Conservation (phyloP, 2,329 filamentous ascomycete species). For the Penicillium italicum region DNA sequence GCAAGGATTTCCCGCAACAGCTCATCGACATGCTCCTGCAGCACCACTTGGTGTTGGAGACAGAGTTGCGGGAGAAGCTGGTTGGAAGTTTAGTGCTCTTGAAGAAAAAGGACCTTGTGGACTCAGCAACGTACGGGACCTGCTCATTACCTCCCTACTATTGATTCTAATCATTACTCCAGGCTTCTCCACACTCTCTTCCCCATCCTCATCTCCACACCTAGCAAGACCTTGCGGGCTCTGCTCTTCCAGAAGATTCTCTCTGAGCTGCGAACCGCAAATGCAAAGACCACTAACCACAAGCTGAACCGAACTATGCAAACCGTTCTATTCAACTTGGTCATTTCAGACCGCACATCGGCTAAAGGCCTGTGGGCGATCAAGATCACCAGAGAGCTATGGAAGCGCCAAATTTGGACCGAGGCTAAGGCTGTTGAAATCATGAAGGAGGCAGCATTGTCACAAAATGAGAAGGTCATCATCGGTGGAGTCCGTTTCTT, state of each 20-base stretch:
- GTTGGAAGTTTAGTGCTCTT: conserved; percentile 85
- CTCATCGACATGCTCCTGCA: conserved; percentile 74
- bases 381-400: conserved; percentile 90
- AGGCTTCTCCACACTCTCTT: conserved; percentile 84
- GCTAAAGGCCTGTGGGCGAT: conserved; percentile 92
- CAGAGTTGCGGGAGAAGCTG: conserved; percentile 87
- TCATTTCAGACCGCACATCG: conserved; percentile 79
- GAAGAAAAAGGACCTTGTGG: conserved; percentile 85
- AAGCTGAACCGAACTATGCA: conserved; percentile 90
- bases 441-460: conserved; percentile 89
- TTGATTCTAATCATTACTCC: neutral
- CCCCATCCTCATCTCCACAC: conserved; percentile 85
- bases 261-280: conserved; percentile 82
- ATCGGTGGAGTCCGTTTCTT: conserved; percentile 89
- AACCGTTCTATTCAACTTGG: conserved; percentile 85
- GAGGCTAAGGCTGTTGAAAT: conserved; percentile 94
- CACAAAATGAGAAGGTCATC: conserved; percentile 90
- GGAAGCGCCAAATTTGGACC: conserved; percentile 95
- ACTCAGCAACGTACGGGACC: conserved; percentile 61
- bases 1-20: conserved; percentile 71
- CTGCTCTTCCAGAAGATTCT: conserved; percentile 88
- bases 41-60: conserved; percentile 78
- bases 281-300: conserved; percentile 85
- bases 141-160: neutral
- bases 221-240: conserved; percentile 80